phyloP scores from a whole-genome alignment of 768 basidiomycete genomes.

The Mycena amicta region DNA sequence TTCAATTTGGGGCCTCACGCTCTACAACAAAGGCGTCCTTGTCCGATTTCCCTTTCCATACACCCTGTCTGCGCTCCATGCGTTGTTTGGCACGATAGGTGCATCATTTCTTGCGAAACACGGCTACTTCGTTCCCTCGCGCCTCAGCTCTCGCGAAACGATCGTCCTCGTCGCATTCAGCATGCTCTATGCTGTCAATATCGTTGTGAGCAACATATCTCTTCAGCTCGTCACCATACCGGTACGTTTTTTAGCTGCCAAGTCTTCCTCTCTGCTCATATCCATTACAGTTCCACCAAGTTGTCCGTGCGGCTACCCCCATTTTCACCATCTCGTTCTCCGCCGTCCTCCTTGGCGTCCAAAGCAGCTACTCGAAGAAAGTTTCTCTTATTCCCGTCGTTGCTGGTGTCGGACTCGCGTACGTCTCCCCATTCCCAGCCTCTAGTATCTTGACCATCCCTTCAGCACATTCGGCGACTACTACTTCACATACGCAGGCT shows the following conservation, averaged over 20 bases:
- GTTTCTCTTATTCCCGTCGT: constrained; percentile 83
- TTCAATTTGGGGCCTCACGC: constrained; percentile 91
- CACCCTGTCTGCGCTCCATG: constrained; percentile 90
- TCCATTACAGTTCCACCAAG: constrained; percentile 84
- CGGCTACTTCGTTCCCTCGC: constrained; percentile 60
- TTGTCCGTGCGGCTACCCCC: constrained; percentile 90
- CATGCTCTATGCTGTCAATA: constrained; percentile 89
- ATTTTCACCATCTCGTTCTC: constrained; percentile 89
- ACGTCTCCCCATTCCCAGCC: constrained; percentile 30
- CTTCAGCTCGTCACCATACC: constrained; percentile 88
- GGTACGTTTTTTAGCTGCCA: constrained; percentile 46
- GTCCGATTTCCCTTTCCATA: constrained; percentile 95
- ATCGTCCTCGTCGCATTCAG: constrained; percentile 80
- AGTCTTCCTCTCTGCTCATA: background rate
- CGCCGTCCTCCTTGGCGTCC: constrained; percentile 62
- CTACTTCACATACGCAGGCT: constrained; percentile 83
- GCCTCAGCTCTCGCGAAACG: constrained; percentile 53
- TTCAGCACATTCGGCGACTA: constrained; percentile 93
- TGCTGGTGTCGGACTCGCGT: constrained; percentile 90
- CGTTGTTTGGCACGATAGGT: constrained; percentile 83
- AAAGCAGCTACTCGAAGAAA: constrained; percentile 63
- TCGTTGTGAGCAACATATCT: constrained; percentile 91
- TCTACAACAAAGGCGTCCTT: constrained; percentile 95
- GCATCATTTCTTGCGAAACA: constrained; percentile 32
- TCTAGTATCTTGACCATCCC: constrained; percentile 3